These are phyloP conservation scores for Ganoderma resinaceum DNA, from an alignment of 1,284 basidiomycete species.

Conservation along the genomic window DNA sequence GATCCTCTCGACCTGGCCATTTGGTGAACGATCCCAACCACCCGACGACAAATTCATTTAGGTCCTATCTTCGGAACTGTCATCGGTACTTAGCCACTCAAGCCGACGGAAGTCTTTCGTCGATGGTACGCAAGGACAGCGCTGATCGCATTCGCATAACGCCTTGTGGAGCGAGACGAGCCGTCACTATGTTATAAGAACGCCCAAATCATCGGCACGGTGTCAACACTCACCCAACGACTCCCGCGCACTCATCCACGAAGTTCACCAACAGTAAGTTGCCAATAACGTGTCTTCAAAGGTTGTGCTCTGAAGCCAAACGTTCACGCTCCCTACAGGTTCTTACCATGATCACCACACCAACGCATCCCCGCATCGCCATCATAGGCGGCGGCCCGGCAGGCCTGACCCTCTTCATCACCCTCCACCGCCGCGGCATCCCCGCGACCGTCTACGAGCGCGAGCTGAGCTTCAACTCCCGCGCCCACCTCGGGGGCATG, in stretches of 20 bases:
- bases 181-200: background rate
- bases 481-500: slow-evolving; percentile 2
- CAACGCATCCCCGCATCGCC: background rate
- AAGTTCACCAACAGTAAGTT: background rate
- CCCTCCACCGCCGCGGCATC: slow-evolving; percentile 7
- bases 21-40: background rate
- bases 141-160: background rate
- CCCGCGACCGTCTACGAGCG: slow-evolving; percentile 4
- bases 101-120: background rate
- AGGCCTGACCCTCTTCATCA: slow-evolving; percentile 3
- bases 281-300: background rate
- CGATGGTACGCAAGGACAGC: background rate
- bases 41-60: background rate
- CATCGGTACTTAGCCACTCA: background rate
- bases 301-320: background rate
- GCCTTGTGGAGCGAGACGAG: too few species aligned
- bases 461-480: background rate
- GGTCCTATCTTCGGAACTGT: too few species aligned
- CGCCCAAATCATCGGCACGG: background rate
- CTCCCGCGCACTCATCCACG: background rate
- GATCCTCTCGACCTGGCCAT: background rate
- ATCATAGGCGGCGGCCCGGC: slow-evolving; percentile 4
- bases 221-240: background rate
- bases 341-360: background rate
- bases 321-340: background rate